phyloP scores from a whole-genome alignment of 805 yeast species.

The Wickerhamomyces bisporus region DNA sequence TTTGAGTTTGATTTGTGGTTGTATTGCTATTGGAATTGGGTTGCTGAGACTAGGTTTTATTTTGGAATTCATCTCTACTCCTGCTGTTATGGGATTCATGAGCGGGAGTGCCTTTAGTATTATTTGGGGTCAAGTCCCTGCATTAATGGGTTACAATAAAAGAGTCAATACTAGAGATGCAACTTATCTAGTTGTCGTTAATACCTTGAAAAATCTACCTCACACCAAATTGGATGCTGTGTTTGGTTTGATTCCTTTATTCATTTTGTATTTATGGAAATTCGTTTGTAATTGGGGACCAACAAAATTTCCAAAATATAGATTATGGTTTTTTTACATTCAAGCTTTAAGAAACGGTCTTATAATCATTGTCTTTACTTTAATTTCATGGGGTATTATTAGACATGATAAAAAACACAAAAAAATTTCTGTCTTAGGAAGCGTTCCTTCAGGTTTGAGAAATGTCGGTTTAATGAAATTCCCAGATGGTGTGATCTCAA shows the following conservation, averaged over 20 bases:
- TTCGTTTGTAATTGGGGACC: constrained; percentile 55
- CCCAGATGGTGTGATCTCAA: constrained; percentile 52
- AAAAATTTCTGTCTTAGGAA: constrained; percentile 58
- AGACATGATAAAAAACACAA: constrained; percentile 38
- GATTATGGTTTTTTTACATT: constrained; percentile 55
- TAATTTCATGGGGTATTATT: constrained; percentile 74
- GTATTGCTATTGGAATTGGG: constrained; percentile 79
- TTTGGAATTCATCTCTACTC: constrained; percentile 82
- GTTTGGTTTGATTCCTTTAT: constrained; percentile 73
- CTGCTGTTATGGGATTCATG: constrained; percentile 94
- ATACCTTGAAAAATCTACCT: constrained; percentile 67
- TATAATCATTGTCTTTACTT: constrained; percentile 75
- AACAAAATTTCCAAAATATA: constrained; percentile 55
- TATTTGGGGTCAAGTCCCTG: constrained; percentile 81
- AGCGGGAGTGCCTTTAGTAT: constrained; percentile 88
- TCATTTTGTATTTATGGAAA: constrained; percentile 70
- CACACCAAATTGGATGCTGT: constrained; percentile 77
- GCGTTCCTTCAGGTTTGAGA: constrained; percentile 76
- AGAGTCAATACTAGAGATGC: constrained; percentile 67
- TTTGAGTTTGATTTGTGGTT: constrained; percentile 78
- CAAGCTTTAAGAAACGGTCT: constrained; percentile 79
- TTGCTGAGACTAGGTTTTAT: constrained; percentile 79
- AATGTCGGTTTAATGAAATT: constrained; percentile 70
- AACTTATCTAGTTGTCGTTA: constrained; percentile 63
- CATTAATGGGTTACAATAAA: constrained; percentile 67